Evolutionary conservation across 1,284 basidiomycete species (phyloP).

Genomic region (Fomitiporia mediterranea): DNA sequence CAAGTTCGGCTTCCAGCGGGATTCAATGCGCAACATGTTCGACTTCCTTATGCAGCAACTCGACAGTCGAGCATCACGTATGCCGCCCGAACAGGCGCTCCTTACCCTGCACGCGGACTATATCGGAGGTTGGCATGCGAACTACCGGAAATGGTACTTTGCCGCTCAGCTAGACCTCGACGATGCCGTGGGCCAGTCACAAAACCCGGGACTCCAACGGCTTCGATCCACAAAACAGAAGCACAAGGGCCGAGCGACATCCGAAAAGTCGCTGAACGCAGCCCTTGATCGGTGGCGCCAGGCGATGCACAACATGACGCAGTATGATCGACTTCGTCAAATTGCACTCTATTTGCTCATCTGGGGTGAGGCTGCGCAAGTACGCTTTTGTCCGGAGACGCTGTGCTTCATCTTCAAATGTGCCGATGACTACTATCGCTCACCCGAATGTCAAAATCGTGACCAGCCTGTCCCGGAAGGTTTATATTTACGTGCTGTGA

Average conservation of each 20-base stretch:
- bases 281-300: constrained; percentile 93
- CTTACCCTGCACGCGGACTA: constrained; percentile 97
- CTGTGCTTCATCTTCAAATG: constrained; percentile 99
- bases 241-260: constrained; percentile 40
- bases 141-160: constrained; percentile 99
- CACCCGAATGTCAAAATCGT: constrained; percentile 95
- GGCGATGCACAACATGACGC: constrained; percentile 98
- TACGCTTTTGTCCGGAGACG: constrained; percentile 97
- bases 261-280: constrained; percentile 82
- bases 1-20: constrained; percentile 98
- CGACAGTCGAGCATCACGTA: constrained; percentile 94
- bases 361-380: constrained; percentile 98
- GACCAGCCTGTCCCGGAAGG: constrained; percentile 95
- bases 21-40: constrained; percentile 92
- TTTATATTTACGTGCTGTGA: constrained; percentile 85
- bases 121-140: constrained; percentile 95
- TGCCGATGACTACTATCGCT: constrained; percentile 99
- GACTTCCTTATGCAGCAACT: constrained; percentile 98
- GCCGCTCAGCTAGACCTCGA: constrained; percentile 98
- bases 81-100: constrained; percentile 94
- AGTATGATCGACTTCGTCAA: constrained; percentile 96
- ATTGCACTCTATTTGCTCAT: constrained; percentile 94
- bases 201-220: constrained; percentile 87
- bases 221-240: constrained; percentile 49
- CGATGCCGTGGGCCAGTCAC: constrained; percentile 90